These are phyloP conservation scores for Apiotrichum siamense DNA, from an alignment of 1,284 basidiomycete genomes.

Conservation along the genomic window DNA sequence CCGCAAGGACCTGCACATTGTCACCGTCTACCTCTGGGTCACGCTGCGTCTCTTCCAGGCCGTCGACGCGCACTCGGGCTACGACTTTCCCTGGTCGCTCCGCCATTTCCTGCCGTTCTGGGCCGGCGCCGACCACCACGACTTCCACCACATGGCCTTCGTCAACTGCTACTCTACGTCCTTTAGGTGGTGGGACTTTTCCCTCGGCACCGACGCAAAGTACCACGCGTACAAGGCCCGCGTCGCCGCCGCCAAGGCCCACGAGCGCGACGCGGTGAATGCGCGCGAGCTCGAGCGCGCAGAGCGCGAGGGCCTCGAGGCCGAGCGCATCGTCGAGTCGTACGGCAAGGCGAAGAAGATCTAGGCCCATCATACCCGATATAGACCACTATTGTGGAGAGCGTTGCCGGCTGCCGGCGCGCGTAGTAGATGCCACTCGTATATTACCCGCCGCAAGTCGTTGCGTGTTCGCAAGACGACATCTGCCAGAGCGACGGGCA, in stretches of 20 bases:
- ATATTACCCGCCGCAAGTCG: no score
- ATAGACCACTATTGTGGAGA: no score
- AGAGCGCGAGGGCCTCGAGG: conserved; percentile 65
- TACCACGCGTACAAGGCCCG: conserved; percentile 68
- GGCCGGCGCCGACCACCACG: conserved; percentile 97
- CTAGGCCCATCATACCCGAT: no score
- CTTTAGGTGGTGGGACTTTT: conserved; percentile 82
- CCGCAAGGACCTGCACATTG: conserved; percentile 56
- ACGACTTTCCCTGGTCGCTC: conserved; percentile 94
- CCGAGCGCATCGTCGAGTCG: conserved; percentile 57
- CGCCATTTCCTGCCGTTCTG: conserved; percentile 92
- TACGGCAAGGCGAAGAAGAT: conserved; percentile 6
- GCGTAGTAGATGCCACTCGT: no score
- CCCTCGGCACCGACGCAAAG: conserved; percentile 76
- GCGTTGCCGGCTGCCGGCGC: no score
- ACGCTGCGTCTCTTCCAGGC: conserved; percentile 88
- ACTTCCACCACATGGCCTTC: conserved; percentile 67
- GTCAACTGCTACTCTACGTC: conserved; percentile 72
- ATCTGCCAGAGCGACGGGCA: no score
- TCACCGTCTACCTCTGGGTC: conserved; percentile 93
- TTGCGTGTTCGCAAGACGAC: no score
- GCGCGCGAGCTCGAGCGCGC: conserved; percentile 51
- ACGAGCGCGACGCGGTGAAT: conserved; percentile 44
- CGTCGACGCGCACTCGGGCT: conserved; percentile 93
- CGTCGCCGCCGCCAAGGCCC: conserved; percentile 54